Base-by-base conservation (phyloP, 2,329 filamentous ascomycete species). In the Epichloe hybrida region DNA sequence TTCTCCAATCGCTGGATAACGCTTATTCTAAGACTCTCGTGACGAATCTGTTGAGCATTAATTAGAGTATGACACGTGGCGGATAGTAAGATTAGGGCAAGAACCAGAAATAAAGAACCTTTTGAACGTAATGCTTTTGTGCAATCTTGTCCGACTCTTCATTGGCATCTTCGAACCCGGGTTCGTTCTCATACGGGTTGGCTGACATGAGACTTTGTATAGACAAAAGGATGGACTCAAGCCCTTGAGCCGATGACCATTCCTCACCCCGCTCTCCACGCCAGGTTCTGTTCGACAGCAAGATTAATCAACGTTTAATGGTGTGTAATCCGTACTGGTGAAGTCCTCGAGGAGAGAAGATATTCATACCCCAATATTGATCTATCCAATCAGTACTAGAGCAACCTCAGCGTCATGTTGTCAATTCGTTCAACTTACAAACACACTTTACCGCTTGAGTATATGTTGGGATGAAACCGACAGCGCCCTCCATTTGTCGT, bases 381-480 rank as follows among this genome's bases (percentile, higher is more conserved):
- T 58, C 86, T 90, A 20, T 31, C 13, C 7, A 8, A 37, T 49
- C 15, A 49, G 40, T 20, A 38, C 12, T 23, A 44, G 34, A 27
- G 27, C 15, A 41, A 37, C 5, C 34, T 23, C 15, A 31, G 34
- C 5, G 12, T 15, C 8, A 31, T 37, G 15, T 27, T 31, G 27
- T 6, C 11, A 8, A 20, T 17, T 35, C 21, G 9, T 4, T 12
- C 31, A 21, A 76, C 84, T 73, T 68, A 94, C 80, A 98, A 68
- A 71, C 93, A 98, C 51, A 98, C 90, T 69, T 91, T 94, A 46
- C 93, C 93, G 47, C 72, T 80, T 1, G 89, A 76, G 64, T 98
- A 98, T 54, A 98, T 95, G 63, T 98, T 98, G 3, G 93, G 93
- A 61, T 96, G 96, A 73, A 97, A 97, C 7, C 93, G 83, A 62